Evolutionary conservation across 495 filamentous ascomycete species (phyloP), one percentile per base, ranked within the genome.

Genomic region (Aspergillus heteromorphus): DNA sequence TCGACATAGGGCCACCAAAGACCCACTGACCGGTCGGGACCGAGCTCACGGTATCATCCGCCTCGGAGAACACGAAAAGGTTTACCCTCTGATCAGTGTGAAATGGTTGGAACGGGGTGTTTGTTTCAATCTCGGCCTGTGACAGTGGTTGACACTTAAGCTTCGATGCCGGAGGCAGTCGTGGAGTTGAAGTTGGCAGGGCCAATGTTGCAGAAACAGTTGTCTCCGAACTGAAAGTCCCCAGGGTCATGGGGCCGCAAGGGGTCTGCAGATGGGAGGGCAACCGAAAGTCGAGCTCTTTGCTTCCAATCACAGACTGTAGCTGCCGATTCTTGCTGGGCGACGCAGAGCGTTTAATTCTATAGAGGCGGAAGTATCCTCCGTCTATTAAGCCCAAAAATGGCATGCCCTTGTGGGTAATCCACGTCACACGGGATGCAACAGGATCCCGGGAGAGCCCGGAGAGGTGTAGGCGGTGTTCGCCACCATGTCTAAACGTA

Each of bases 111-210:
- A 92, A 96, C 2, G 90, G 86, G 7, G 89, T 86, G 56, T 90
- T 93, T 1, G 91, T 93, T 65, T 97, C 92, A 56, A 96, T 92
- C 72, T 97, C 92, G 2, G 91, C 88, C 58, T 91, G 86, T 4
- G 89, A 89, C 48, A 95, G 69, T 2, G 79, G 79, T 54, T 83
- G 77, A 19, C 69, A 68, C 36, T 73, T 68, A 16, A 64, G 29
- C 48, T 71, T 74, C 8, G 56, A 59, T 17, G 61, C 48, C 40
- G 55, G 54, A 4, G 63, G 61, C 14, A 68, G 58, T 40, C 75
- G 70, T 17, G 64, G 62, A 42, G 51, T 65, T 14, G 53, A 59
- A 1, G 72, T 72, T 11, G 74, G 72, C 10, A 76, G 43, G n/a
- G 66, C 56, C 42, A 74, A 62, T 27, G 61, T 64, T 6, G 66